phyloP scores from a whole-genome alignment of 108 stramenopile genomes.

The Conticribra weissflogii region DNA sequence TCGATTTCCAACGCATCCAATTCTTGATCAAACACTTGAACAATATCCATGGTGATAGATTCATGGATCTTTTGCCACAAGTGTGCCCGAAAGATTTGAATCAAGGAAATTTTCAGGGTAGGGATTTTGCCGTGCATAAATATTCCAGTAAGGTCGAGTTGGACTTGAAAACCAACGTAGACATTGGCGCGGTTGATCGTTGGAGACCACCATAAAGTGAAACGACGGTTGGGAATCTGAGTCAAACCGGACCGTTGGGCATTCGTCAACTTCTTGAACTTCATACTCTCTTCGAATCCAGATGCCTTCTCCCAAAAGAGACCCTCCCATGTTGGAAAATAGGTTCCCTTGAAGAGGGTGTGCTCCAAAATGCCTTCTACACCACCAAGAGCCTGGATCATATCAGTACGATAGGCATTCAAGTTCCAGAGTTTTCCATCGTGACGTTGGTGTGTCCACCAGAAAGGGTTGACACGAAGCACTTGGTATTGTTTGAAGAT shows the following conservation, averaged over 20 bases:
- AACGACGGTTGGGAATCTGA: slow-evolving; percentile 99
- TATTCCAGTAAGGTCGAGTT: slow-evolving; percentile 98
- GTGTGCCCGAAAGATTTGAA: slow-evolving; percentile 94
- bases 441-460: slow-evolving; percentile 99
- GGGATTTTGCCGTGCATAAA: slow-evolving; percentile 99
- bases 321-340: slow-evolving; percentile 99
- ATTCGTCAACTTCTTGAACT: slow-evolving; percentile 98
- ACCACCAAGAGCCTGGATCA: slow-evolving; percentile 99
- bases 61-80: slow-evolving; percentile 99
- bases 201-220: slow-evolving; percentile 99
- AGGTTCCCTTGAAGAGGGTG: slow-evolving; percentile 99
- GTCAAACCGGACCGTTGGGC: slow-evolving; percentile 99
- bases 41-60: slow-evolving; percentile 98
- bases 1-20: slow-evolving; percentile 98
- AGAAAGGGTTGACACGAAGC: slow-evolving; percentile 95
- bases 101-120: slow-evolving; percentile 94
- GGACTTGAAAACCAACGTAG: slow-evolving; percentile 99
- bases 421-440: slow-evolving; percentile 99
- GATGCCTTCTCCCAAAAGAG: slow-evolving; percentile 99
- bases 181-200: slow-evolving; percentile 99
- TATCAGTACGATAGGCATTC: slow-evolving; percentile 99
- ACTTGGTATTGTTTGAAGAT: slow-evolving; percentile 99
- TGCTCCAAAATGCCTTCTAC: slow-evolving; percentile 99
- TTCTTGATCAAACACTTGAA: slow-evolving; percentile 98
- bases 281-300: slow-evolving; percentile 99